phyloP scores from a whole-genome alignment of 768 basidiomycete genomes.

The Termitomyces sp. region DNA sequence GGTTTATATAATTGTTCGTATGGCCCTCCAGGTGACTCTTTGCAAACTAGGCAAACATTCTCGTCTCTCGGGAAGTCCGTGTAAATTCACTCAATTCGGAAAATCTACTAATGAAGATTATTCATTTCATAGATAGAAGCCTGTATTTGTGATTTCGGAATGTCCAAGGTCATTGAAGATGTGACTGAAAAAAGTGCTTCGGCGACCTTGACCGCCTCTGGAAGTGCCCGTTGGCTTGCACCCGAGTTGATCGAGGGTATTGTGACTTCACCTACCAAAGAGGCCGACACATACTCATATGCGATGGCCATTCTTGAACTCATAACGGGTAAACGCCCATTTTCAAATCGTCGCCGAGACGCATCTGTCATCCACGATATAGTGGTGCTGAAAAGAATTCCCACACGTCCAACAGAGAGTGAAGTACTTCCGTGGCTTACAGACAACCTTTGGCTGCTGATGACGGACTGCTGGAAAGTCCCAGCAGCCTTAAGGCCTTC shows the following conservation, averaged over 20 bases:
- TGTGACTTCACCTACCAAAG: constrained; percentile 33
- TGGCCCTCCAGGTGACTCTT: not conserved
- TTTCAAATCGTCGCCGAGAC: constrained; percentile 42
- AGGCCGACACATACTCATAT: constrained; percentile 52
- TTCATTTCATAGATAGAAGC: constrained; percentile 36
- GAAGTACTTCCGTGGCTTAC: constrained; percentile 32
- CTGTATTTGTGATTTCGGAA: constrained; percentile 58
- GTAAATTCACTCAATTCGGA: not conserved
- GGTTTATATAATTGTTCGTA: constrained; percentile 15
- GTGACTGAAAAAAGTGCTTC: constrained; percentile 44
- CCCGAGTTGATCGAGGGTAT: constrained; percentile 51
- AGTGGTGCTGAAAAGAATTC: constrained; percentile 28
- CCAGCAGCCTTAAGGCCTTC: constrained; percentile 30
- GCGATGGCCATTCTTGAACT: constrained; percentile 59
- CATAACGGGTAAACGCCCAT: constrained; percentile 47
- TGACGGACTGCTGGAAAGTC: constrained; percentile 43
- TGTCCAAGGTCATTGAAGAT: constrained; percentile 56
- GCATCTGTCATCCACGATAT: constrained; percentile 44
- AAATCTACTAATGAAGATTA: not conserved
- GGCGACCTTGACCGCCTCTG: constrained; percentile 39
- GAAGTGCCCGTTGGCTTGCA: constrained; percentile 54
- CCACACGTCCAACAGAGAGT: constrained; percentile 34
- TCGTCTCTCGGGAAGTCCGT: constrained; percentile 45
- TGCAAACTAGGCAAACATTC: constrained; percentile 34
- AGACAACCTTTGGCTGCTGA: constrained; percentile 40